A percentile compares a stretch with the other conserved stretches of the same genome.
Evolutionary conservation across 768 basidiomycete genomes (phyloP).

Genomic region (Podaxis pistillaris): DNA sequence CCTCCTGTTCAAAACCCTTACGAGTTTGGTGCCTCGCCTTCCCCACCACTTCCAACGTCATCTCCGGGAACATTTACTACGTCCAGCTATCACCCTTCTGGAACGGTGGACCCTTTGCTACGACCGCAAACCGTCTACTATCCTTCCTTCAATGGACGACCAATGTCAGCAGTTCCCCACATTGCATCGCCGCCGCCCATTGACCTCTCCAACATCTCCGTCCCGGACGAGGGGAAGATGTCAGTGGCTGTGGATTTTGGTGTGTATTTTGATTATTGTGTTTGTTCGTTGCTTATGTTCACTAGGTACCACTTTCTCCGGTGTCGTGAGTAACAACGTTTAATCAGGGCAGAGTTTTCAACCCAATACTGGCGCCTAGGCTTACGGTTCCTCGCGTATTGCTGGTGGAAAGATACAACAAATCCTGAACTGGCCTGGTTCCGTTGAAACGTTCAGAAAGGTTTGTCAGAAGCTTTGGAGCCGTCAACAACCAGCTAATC

Average conservation of each 20-base stretch:
- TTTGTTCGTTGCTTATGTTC: constrained; percentile 6
- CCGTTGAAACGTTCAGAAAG: constrained; percentile 84
- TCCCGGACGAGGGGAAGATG: constrained; percentile 69
- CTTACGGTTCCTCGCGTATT: constrained; percentile 84
- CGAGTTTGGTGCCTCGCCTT: constrained; percentile 27
- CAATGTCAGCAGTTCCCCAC: constrained; percentile 24
- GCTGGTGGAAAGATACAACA: constrained; percentile 79
- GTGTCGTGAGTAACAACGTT: constrained; percentile 59
- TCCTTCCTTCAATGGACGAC: constrained; percentile 18
- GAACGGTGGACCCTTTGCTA: constrained; percentile 26
- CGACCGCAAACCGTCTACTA: constrained; percentile 32
- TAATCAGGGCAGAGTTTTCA: neutral
- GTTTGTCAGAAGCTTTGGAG: constrained; percentile 28
- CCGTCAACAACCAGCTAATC: constrained; percentile 13
- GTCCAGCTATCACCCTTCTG: constrained; percentile 21
- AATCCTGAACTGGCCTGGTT: constrained; percentile 84
- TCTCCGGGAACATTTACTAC: constrained; percentile 21
- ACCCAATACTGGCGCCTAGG: constrained; percentile 40
- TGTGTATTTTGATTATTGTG: constrained; percentile 28
- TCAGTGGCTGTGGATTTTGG: constrained; percentile 85
- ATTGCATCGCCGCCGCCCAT: constrained; percentile 22
- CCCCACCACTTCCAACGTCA: constrained; percentile 18
- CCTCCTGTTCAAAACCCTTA: constrained; percentile 32
- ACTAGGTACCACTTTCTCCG: constrained; percentile 83
- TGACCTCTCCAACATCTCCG: constrained; percentile 21